Percentiles rank a stretch among this genome's conserved stretches.
Conservation (phyloP, 371 early-diverging fungal species). For the Dinochytrium kinnereticum region DNA sequence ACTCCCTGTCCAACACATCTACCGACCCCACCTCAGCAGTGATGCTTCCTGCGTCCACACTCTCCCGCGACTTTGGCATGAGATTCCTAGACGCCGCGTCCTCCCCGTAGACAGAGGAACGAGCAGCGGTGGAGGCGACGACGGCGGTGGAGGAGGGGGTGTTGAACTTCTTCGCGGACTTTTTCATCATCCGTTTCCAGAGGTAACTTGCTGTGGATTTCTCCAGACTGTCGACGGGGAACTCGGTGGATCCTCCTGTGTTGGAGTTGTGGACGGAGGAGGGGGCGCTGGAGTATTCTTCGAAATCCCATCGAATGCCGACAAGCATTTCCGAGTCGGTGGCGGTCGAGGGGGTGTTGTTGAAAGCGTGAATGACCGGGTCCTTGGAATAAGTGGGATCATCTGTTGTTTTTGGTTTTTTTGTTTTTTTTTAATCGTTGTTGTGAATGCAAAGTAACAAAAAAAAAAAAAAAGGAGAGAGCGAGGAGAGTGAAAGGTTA, state of each 20-base stretch:
- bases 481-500: neutral
- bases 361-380: neutral
- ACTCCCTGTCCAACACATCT: conserved; percentile 4
- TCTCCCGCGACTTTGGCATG: neutral
- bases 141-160: neutral
- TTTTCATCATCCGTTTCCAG: conserved; percentile 12
- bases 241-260: neutral
- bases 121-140: neutral
- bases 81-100: neutral
- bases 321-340: neutral
- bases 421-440: too few relatives aligned
- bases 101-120: neutral
- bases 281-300: neutral
- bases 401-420: too few relatives aligned
- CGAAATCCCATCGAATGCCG: conserved; percentile 10
- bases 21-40: neutral
- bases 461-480: neutral
- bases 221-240: neutral
- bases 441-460: neutral
- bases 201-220: neutral
- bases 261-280: neutral
- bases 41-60: neutral
- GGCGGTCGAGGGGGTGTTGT: neutral
- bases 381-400: too few relatives aligned
- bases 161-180: neutral